Conservation (phyloP, 2,329 filamentous ascomycete species). For the Chaetomium globosum region DNA sequence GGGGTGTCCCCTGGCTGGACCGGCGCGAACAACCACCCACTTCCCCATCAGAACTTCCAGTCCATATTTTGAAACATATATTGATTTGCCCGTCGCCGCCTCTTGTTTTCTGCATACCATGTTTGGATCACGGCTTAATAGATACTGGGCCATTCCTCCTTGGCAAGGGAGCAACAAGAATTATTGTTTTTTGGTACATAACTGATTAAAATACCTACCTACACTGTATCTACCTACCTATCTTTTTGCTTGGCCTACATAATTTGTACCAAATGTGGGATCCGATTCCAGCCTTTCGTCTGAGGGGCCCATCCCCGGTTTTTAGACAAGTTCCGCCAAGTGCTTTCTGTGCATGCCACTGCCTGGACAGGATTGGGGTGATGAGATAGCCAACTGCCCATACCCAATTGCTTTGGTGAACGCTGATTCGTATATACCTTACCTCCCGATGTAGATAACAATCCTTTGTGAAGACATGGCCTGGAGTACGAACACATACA, state of each 20-base stretch:
- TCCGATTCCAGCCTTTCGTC: background rate
- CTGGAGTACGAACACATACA: too few relatives aligned
- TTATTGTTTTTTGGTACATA: conserved; percentile 24
- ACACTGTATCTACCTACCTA: conserved; percentile 20
- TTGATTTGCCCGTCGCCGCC: conserved; percentile 1
- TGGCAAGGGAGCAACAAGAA: background rate
- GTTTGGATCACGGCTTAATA: conserved; percentile 20
- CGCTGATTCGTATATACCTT: too few relatives aligned
- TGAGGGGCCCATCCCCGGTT: background rate
- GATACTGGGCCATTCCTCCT: background rate
- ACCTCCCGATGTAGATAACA: background rate
- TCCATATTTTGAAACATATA: background rate
- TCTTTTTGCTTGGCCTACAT: background rate
- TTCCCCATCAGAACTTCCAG: background rate
- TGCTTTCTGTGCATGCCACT: too few relatives aligned
- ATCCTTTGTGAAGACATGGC: too few relatives aligned
- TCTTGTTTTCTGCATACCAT: conserved; percentile 4
- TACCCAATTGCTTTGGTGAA: too few relatives aligned
- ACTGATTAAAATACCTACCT: conserved; percentile 17
- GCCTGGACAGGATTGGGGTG: background rate
- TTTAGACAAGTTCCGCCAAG: background rate
- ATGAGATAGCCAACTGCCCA: too few relatives aligned
- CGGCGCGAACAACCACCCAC: conserved; percentile 6
- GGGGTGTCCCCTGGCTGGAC: conserved; percentile 1
- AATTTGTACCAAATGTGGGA: background rate